A percentile compares a stretch with the other conserved stretches of the same genome.
These are phyloP conservation scores for Pleurotus tuoliensis DNA, from an alignment of 768 basidiomycete genomes.

Conservation along the genomic window DNA sequence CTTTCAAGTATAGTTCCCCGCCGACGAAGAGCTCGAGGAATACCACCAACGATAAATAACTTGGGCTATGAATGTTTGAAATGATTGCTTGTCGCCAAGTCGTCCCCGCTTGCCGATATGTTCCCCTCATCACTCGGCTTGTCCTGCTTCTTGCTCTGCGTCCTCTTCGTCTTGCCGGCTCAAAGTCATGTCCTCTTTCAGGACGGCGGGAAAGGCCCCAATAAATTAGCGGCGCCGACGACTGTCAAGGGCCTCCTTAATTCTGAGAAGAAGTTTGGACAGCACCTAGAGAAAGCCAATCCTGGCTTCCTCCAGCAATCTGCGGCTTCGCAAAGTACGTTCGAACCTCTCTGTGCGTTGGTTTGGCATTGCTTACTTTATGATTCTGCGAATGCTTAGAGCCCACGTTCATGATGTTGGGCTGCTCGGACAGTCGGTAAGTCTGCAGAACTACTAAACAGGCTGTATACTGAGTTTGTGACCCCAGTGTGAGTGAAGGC, in stretches of 20 bases:
- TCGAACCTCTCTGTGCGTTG: neutral
- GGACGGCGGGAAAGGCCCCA: neutral
- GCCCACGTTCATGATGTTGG: slow-evolving; percentile 20
- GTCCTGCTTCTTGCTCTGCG: too few species aligned
- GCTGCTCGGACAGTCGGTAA: slow-evolving; percentile 21
- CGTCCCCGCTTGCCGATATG: too few species aligned
- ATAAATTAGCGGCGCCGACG: neutral
- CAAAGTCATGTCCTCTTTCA: neutral
- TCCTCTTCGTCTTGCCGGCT: too few species aligned
- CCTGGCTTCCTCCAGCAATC: neutral
- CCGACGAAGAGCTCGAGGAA: too few species aligned
- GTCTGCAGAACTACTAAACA: neutral
- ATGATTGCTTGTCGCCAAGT: too few species aligned
- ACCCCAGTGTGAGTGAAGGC: slow-evolving; percentile 16
- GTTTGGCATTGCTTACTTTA: neutral
- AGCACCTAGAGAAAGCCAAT: neutral
- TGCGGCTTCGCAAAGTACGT: neutral
- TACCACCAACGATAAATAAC: too few species aligned
- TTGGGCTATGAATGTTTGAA: too few species aligned
- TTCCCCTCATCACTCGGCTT: too few species aligned
- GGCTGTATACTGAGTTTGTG: neutral
- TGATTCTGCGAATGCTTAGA: neutral
- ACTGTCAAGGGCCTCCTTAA: neutral
- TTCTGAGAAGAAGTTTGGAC: neutral
- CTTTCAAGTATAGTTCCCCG: too few species aligned